A percentile compares a stretch with the other conserved stretches of the same genome.
phyloP scores from a whole-genome alignment of 2,329 filamentous ascomycete species.

The Fusarium sp. region DNA sequence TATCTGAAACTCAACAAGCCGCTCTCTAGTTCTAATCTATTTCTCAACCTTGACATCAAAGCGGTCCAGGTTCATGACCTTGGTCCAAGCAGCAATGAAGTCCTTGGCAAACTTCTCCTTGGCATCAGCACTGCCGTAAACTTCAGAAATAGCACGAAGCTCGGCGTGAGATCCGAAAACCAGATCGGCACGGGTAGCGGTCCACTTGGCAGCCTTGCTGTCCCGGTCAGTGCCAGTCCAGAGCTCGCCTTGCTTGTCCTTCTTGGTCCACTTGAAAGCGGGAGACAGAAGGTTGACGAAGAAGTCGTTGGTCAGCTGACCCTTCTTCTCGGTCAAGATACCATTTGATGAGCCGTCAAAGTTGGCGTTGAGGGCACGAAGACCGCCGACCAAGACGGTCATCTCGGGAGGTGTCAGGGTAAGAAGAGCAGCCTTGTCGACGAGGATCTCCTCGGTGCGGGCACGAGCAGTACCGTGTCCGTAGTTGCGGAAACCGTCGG shows the following conservation, averaged over 20 bases:
- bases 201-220: conserved; percentile 77
- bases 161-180: conserved; percentile 83
- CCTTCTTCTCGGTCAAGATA: conserved; percentile 77
- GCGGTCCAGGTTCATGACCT: conserved; percentile 82
- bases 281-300: conserved; percentile 84
- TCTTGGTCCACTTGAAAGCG: conserved; percentile 71
- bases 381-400: conserved; percentile 78
- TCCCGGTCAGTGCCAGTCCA: conserved; percentile 77
- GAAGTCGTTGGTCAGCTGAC: conserved; percentile 83
- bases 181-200: conserved; percentile 77
- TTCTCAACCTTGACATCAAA: conserved; percentile 65
- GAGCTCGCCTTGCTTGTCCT: conserved; percentile 64
- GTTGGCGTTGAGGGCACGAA: conserved; percentile 79
- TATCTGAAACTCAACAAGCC: conserved; percentile 1
- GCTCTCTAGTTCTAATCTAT: background rate
- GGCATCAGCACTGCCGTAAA: conserved; percentile 74
- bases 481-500: conserved; percentile 88
- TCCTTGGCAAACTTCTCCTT: conserved; percentile 77
- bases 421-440: conserved; percentile 80
- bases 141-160: conserved; percentile 78
- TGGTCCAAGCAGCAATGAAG: conserved; percentile 79
- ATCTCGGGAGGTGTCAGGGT: conserved; percentile 80
- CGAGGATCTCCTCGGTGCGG: conserved; percentile 76
- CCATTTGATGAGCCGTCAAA: conserved; percentile 78
- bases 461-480: conserved; percentile 73